Evolutionary conservation across 176 grass and related monocot genomes (phyloP), one percentile per base, ranked within the genome.

Genomic region (Musa beccarii): DNA sequence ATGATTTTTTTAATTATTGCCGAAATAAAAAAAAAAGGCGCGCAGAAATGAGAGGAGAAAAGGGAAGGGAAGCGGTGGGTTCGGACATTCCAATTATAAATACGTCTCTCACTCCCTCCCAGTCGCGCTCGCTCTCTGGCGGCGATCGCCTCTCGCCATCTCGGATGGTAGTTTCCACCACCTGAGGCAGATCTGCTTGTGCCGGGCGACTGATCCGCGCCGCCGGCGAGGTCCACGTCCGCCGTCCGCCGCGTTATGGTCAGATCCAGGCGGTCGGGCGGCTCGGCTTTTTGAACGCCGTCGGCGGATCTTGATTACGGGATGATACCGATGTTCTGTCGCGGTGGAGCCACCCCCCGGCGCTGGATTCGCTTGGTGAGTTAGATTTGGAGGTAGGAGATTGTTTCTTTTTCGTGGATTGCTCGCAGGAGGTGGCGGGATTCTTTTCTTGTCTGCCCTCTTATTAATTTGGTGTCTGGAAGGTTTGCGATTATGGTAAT

Each of bases 141-240:
- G 49, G 56, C 59, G 66, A 71, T 84, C 83, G 53, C 59, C 66
- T 79, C 75, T 71, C 76, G 72, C 73, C 71, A 81, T 26, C 68
- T 63, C 76, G 76, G 81, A 89, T 86, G 83, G 85, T 81, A 85
- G 85, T 75, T 80, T 83, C 80, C 77, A 83, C 89, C 80, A 75
- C 74, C 84, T 74, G 56, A 77, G 52, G 22, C 13, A 17, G 15
- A 28, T 26, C 16, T 13, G 52, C 43, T 25, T 55, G 76, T 51
- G 63, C 75, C 75, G 52, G 53, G 7, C 59, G 54, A 51, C 75
- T 62, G 68, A 68, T 81, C 55, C 55, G 63, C 79, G 68, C 54
- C 76, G 59, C 71, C 72, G 79, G 79, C 81, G 81, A 86, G 75
- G 50, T 9, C 80, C 4, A 26, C 1, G 53, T 63, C 61, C 61